These are phyloP conservation scores for Stereum hirsutum DNA, from an alignment of 1,284 basidiomycete genomes.

Conservation along the genomic window DNA sequence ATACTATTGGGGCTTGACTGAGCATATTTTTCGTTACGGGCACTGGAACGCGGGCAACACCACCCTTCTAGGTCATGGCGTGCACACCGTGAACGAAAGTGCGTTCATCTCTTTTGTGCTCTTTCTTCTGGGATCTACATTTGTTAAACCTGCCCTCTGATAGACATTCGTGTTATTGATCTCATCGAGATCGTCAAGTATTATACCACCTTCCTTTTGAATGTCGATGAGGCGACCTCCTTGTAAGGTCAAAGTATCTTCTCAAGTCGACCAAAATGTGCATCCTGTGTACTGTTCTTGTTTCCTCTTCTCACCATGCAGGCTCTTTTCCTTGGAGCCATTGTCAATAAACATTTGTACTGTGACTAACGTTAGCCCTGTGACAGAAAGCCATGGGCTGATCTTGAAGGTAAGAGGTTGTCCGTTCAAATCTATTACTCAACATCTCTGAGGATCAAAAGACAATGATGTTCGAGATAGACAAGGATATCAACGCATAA, in stretches of 20 bases:
- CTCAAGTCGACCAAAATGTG: too few relatives aligned
- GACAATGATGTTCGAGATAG: too few relatives aligned
- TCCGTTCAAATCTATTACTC: too few relatives aligned
- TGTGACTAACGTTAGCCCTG: too few relatives aligned
- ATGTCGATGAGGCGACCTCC: slow-evolving; percentile 30
- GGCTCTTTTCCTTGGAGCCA: too few relatives aligned
- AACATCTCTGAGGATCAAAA: too few relatives aligned
- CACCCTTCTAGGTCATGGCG: slow-evolving; percentile 27
- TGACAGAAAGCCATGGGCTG: too few relatives aligned
- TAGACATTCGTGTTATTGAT: slow-evolving; percentile 26
- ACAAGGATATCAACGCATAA: too few relatives aligned
- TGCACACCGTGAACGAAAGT: slow-evolving; percentile 53
- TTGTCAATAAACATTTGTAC: too few relatives aligned
- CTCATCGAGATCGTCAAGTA: slow-evolving; percentile 37
- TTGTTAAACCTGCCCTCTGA: background rate
- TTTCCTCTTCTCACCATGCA: too few relatives aligned
- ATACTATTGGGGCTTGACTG: slow-evolving; percentile 37
- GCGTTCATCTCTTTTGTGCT: slow-evolving; percentile 8
- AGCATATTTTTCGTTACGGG: slow-evolving; percentile 40
- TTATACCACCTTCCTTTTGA: slow-evolving; percentile 36
- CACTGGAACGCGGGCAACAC: slow-evolving; percentile 27
- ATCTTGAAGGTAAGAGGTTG: too few relatives aligned
- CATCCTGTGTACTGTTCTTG: too few relatives aligned
- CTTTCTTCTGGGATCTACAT: background rate
- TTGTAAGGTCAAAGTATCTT: slow-evolving; percentile 13